phyloP scores from a whole-genome alignment of 2,329 filamentous ascomycete genomes.

The Teratosphaeriaceae sp. region DNA sequence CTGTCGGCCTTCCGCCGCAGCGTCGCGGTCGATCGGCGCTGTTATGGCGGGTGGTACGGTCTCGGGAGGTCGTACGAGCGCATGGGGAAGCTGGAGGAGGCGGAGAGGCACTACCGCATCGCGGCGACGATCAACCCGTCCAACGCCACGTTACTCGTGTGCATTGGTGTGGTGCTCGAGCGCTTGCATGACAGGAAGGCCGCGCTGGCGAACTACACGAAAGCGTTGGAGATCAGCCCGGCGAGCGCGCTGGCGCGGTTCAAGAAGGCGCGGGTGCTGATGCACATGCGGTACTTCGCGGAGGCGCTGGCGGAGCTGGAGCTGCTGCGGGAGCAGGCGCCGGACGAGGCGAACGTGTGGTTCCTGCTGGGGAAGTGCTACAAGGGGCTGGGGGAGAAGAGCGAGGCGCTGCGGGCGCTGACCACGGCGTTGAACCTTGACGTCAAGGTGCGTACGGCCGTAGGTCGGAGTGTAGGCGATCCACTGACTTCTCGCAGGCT shows the following conservation, averaged over 20 bases:
- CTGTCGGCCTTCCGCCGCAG: conserved; percentile 79
- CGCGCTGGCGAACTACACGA: conserved; percentile 74
- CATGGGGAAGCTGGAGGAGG: conserved; percentile 56
- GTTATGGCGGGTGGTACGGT: conserved; percentile 99
- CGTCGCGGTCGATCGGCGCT: conserved; percentile 76
- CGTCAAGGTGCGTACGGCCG: conserved; percentile 65
- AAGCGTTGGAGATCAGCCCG: conserved; percentile 76
- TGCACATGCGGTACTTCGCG: conserved; percentile 64
- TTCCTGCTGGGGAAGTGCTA: conserved; percentile 80
- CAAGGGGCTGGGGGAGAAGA: conserved; percentile 53
- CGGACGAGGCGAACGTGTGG: conserved; percentile 93
- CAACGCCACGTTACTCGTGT: conserved; percentile 86
- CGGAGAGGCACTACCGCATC: conserved; percentile 83
- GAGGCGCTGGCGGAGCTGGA: conserved; percentile 75
- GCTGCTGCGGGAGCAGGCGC: conserved; percentile 82
- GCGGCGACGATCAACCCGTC: conserved; percentile 87
- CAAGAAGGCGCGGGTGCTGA: conserved; percentile 83
- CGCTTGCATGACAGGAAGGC: conserved; percentile 75
- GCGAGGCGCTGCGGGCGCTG: conserved; percentile 82
- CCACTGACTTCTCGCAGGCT: conserved; percentile 52
- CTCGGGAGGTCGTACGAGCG: conserved; percentile 60
- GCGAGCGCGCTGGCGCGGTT: conserved; percentile 77
- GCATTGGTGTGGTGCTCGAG: conserved; percentile 80
- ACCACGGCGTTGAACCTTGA: conserved; percentile 93
- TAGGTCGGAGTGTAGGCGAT: neutral